Base-by-base conservation (phyloP, 2,329 filamentous ascomycete genomes). In the Calycina herbarum region DNA sequence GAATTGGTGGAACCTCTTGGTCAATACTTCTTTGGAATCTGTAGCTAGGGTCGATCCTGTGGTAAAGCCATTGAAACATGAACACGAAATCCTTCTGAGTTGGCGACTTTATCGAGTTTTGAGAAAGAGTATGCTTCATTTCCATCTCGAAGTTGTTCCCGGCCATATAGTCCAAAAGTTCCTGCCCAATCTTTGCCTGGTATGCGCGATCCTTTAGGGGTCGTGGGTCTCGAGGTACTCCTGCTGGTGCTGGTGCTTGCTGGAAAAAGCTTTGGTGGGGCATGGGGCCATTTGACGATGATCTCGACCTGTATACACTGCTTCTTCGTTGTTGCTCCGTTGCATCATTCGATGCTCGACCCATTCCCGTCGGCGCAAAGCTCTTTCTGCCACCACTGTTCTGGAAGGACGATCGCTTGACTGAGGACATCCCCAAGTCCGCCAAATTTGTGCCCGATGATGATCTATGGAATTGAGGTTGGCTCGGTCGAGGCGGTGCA, bases 31-130 rank as follows among this genome's bases (percentile, higher is more conserved):
- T 97, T 74, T 94, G 89, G 74, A 99, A 98, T 42, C 89, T 88
- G 77, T 98, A 96, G 72, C 89, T 91, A 0, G 95, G 95, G 76
- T 99, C 95, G 75, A 99, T 96, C 65, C 93, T 91, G 74, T 93
- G 92, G 78, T 99, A 99, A 3, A 99, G 83, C 92, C 94, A 99
- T 75, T 98, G 93, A 75, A 99, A 99, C 85, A 99, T 96, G 78
- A 87, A 90, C 75, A 96, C 95, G 81, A 99, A 99, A 77, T 99
- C 95, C 76, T 99, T 99, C 73, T 98, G 94, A 0, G 94, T 99
- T 0, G 95, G 96, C 56, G 92, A 96, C 73, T 92, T 94, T 76
- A 97, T 89, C 6, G 93, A 91, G 73, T 97, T 97, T 69, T 91
- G 90, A 0, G 92, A 92, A n/a, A 99, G 82, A 1, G 88, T 90